These are phyloP conservation scores for Aotearoamyces nothofagi DNA, from an alignment of 2,329 filamentous ascomycete genomes.

Conservation along the genomic window DNA sequence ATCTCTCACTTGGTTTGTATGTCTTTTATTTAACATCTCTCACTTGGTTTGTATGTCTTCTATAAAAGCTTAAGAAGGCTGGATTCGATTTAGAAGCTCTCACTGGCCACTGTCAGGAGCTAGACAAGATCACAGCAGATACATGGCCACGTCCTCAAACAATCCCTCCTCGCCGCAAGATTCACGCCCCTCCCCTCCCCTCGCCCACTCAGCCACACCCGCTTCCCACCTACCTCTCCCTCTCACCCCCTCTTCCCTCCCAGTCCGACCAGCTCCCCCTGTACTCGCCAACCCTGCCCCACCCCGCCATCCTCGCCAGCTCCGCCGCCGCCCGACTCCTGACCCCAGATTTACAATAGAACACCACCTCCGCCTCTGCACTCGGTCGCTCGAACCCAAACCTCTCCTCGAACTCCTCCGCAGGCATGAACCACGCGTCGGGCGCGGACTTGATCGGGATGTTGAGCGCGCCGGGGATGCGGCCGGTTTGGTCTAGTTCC, in stretches of 20 bases:
- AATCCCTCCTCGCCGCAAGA: no score
- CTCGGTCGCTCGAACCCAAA: conserved; percentile 63
- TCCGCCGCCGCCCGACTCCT: conserved; percentile 63
- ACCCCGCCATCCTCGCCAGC: conserved; percentile 65
- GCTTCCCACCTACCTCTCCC: conserved; percentile 22
- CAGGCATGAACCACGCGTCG: conserved; percentile 62
- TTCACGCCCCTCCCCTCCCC: no score
- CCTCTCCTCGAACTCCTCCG: conserved; percentile 68
- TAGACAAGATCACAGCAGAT: no score
- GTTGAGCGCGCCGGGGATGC: conserved; percentile 70
- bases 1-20: no score
- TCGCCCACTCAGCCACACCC: no score
- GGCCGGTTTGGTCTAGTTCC: conserved; percentile 48
- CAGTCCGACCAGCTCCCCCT: conserved; percentile 72
- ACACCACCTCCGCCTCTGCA: conserved; percentile 47
- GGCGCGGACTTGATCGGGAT: conserved; percentile 65
- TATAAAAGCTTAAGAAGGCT: no score
- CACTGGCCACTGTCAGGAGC: no score
- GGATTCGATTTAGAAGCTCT: no score
- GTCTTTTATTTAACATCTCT: no score
- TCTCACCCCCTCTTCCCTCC: conserved; percentile 53
- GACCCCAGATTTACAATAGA: conserved; percentile 91
- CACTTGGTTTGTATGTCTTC: no score
- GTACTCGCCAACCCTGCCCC: conserved; percentile 56
- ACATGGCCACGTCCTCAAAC: no score